A percentile compares a stretch with the other conserved stretches of the same genome.
phyloP scores from a whole-genome alignment of 108 stramenopile genomes.

The Nitzschia inconspicua region DNA sequence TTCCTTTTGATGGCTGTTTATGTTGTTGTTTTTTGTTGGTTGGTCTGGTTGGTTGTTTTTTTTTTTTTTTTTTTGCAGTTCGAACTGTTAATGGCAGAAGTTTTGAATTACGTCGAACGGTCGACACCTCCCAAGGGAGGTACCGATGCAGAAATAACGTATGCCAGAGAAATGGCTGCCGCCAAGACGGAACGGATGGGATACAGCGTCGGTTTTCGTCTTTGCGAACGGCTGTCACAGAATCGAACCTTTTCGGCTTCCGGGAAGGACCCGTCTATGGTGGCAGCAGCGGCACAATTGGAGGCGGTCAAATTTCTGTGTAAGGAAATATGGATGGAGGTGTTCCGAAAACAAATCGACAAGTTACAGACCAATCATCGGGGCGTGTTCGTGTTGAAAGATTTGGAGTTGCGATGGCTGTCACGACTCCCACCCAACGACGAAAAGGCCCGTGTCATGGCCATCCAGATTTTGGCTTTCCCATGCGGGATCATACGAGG shows the following conservation, averaged over 20 bases:
- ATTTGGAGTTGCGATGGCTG: slow-evolving; percentile 79
- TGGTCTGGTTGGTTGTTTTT: too few species aligned
- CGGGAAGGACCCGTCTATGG: slow-evolving; percentile 42
- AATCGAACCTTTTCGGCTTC: slow-evolving; percentile 61
- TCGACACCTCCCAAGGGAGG: slow-evolving; percentile 39
- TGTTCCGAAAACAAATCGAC: slow-evolving; percentile 93
- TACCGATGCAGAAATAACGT: slow-evolving; percentile 35
- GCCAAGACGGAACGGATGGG: slow-evolving; percentile 91
- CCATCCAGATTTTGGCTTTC: slow-evolving; percentile 78
- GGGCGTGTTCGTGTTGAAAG: slow-evolving; percentile 92
- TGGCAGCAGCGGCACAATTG: slow-evolving; percentile 58
- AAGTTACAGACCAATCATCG: slow-evolving; percentile 95
- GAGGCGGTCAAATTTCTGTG: slow-evolving; percentile 94
- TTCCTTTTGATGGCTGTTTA: too few species aligned
- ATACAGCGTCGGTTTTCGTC: slow-evolving; percentile 86
- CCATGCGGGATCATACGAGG: slow-evolving; percentile 92
- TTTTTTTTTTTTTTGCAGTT: too few species aligned
- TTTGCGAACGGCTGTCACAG: slow-evolving; percentile 86
- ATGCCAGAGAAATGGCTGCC: slow-evolving; percentile 71
- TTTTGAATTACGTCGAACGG: slow-evolving; percentile 68
- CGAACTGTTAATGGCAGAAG: slow-evolving; percentile 74
- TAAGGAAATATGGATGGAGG: slow-evolving; percentile 93
- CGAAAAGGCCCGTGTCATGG: slow-evolving; percentile 70
- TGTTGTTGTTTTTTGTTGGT: too few species aligned
- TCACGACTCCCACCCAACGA: slow-evolving; percentile 64